Base-by-base conservation (phyloP, 2,329 filamentous ascomycete genomes). In the Tolypocladium tropicale region DNA sequence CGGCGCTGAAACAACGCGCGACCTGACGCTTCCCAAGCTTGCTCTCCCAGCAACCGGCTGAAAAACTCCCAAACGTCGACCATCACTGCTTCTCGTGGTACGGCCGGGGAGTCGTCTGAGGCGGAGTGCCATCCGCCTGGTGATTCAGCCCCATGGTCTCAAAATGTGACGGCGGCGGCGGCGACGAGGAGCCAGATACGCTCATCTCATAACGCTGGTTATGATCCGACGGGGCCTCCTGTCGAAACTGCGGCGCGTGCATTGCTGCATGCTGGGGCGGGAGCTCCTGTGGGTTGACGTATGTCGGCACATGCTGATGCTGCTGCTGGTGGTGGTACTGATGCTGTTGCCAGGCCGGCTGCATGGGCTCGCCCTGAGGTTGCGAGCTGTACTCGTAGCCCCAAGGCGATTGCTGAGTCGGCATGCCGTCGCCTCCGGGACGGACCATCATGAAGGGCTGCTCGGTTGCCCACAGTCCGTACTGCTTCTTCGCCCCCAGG, bases 81-180 rank as follows among this genome's bases (percentile, higher is more conserved):
- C 14, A 23, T 59, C 41, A 61, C 3, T 54, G 57, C 53, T 68
- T 69, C 28, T 66, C 62, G 1, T 58, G 52, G 21, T 65, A 66
- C 3, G 63, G 62, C 11, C 64, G 52, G 41, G 59, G 56, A 0
- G 37, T 36, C 4, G 41, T 52, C 32, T 60, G 60, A 1, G 64
- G 63, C 21, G 62, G 59, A 2, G 57, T 62, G 3, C 67, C 68
- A 28, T 70, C 62, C 1, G 68, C 68, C 54, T 70, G 68, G 54
- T 70, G 66, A 37, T 70, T 63, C 3, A 68, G 37, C 0, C 66
- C 67, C 62, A 69, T 65, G 6, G 60, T 57, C 43, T 68, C 66
- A 30, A 66, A 64, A 25, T 68, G 64, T 1, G 65, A 57, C 6
- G 64, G 64, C 3, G 64, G 65, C 6, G 64, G 54, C 16, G 54